Evolutionary conservation across 371 early-diverging fungal species (phyloP), one percentile per base, ranked within the genome.

Genomic region (Catenaria anguillulae): DNA sequence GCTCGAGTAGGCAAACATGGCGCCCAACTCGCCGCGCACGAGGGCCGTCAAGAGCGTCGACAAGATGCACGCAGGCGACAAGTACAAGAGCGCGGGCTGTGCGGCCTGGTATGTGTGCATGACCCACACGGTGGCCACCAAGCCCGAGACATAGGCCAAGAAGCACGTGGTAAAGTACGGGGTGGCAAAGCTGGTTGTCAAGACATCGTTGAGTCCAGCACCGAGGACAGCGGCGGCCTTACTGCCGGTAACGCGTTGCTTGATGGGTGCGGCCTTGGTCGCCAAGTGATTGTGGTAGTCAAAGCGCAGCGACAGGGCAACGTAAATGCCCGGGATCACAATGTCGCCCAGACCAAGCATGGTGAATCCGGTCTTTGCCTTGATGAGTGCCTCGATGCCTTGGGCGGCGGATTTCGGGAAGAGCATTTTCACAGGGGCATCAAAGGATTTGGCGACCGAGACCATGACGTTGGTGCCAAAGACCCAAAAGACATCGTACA

Each of bases 381-480:
- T n/a, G n/a, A n/a, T n/a, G n/a, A n/a, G n/a, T n/a, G n/a, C 45
- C 66, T 68, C 60, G 65, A 84, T 60, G 37, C 70, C 80, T 62
- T 84, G 74, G 50, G 87, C 73, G 40, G 40, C 40, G 42, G 85
- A 73, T 58, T 84, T 81, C n/a, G 97, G 95, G 77, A 84, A 94
- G 56, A 93, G 76, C 24, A 97, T 84, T 79, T 96, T 96, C 74
- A 97, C 89, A 50, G 98, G 98, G 0, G 89, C 92, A 69, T 97
- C 95, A 75, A 96, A 88, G 68, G 83, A 85, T 76, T 89, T 92
- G 52, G 98, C 98, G 40, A 97, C 98, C 0, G 89, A 87, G 31
- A 96, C 93, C 98, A 97, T 97, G 58, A 97, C 98, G 60, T 92
- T 91, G 2, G 97, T 95, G 35, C 94, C 94, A 78, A 96, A 97